Conservation (phyloP, 108 stramenopile species). For the Cyclostephanos tholiformis region DNA sequence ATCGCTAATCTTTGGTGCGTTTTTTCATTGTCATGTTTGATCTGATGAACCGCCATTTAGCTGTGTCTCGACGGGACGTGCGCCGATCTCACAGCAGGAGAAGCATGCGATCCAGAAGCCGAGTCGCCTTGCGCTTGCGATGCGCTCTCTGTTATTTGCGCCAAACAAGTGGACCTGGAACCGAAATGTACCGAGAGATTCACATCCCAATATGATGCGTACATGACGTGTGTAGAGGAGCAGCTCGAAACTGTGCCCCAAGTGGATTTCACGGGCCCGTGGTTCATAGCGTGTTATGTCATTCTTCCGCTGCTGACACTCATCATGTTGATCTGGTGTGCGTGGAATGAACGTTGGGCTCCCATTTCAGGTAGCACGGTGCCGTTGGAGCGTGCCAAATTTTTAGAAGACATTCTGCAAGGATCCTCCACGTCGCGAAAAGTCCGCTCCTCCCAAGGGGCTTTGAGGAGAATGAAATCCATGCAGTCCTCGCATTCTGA, state of each 20-base stretch:
- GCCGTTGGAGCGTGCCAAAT: constrained; percentile 15
- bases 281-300: constrained; percentile 50
- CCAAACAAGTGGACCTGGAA: constrained; percentile 31
- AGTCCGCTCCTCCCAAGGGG: neutral
- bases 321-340: constrained; percentile 54
- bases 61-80: constrained; percentile 53
- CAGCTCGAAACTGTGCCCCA: constrained; percentile 37
- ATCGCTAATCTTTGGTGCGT: neutral
- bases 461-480: neutral
- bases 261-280: constrained; percentile 34
- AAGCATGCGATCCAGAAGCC: constrained; percentile 35
- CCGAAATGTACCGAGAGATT: constrained; percentile 22
- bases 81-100: constrained; percentile 17
- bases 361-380: constrained; percentile 41
- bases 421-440: neutral
- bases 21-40: neutral
- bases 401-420: neutral
- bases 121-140: constrained; percentile 39
- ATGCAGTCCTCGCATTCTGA: too few species aligned
- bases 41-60: neutral
- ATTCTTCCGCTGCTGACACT: constrained; percentile 37
- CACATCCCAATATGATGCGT: constrained; percentile 22
- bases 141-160: constrained; percentile 22
- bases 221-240: constrained; percentile 27
- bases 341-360: constrained; percentile 55